A percentile compares a stretch with the other conserved stretches of the same genome.
phyloP scores from a whole-genome alignment of 1,139 yeast genomes.

The Schwanniomyces etchellsii region DNA sequence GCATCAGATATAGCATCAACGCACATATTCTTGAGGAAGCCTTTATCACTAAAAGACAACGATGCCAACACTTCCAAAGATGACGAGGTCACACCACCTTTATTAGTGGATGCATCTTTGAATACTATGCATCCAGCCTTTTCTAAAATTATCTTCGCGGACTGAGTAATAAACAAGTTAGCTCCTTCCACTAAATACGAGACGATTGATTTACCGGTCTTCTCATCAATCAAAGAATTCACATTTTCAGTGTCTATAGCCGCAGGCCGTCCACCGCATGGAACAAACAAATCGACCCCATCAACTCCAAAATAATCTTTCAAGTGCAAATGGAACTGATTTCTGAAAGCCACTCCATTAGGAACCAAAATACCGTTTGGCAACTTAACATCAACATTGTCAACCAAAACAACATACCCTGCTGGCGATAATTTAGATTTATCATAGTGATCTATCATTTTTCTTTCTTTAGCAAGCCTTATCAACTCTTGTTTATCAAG shows the following conservation, averaged over 20 bases:
- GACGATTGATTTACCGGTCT: conserved; percentile 70
- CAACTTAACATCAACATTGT: conserved; percentile 71
- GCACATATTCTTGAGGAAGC: conserved; percentile 73
- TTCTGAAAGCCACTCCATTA: conserved; percentile 90
- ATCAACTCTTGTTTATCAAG: conserved; percentile 72
- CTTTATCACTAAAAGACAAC: conserved; percentile 81
- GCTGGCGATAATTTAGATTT: conserved; percentile 56
- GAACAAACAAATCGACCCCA: conserved; percentile 79
- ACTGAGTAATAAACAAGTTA: conserved; percentile 88
- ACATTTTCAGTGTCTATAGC: conserved; percentile 90
- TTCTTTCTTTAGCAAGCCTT: conserved; percentile 73
- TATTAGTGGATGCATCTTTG: conserved; percentile 96
- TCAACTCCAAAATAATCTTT: conserved; percentile 56
- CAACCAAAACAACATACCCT: conserved; percentile 83
- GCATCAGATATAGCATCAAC: conserved; percentile 46
- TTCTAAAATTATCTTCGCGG: conserved; percentile 84
- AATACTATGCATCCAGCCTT: conserved; percentile 80
- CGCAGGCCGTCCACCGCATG: conserved; percentile 99
- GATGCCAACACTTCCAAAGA: conserved; percentile 95
- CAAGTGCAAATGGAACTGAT: conserved; percentile 76
- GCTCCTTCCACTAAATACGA: conserved; percentile 98
- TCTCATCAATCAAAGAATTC: conserved; percentile 59
- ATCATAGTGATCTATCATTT: conserved; percentile 71
- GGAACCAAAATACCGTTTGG: conserved; percentile 75
- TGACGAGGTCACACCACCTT: conserved; percentile 98